Percentiles rank a stretch among this genome's conserved stretches.
Conservation (phyloP, 2,329 filamentous ascomycete genomes). For the Diaporthe batatas region DNA sequence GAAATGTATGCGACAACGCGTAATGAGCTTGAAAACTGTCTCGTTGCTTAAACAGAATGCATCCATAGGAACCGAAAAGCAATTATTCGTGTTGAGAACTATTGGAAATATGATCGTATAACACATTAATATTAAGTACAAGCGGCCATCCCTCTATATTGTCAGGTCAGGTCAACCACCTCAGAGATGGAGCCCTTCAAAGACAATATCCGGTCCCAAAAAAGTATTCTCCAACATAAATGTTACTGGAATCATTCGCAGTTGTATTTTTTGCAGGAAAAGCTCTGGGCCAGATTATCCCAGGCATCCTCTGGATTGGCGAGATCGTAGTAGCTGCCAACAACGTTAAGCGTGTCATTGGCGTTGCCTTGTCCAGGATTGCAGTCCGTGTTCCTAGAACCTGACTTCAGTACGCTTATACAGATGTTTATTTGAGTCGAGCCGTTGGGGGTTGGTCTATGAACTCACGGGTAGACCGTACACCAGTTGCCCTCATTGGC, state of each 20-base stretch:
- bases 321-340: conserved; percentile 40
- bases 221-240: too few relatives aligned
- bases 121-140: not conserved
- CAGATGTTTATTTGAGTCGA: fast-evolving
- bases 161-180: not conserved
- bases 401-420: not conserved
- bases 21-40: too few relatives aligned
- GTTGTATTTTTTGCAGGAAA: conserved; percentile 36
- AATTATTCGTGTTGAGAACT: not conserved
- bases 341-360: conserved; percentile 37
- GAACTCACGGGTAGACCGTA: conserved; percentile 34
- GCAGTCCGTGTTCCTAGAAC: conserved; percentile 28
- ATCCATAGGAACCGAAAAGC: not conserved
- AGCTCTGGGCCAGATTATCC: conserved; percentile 40
- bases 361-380: conserved; percentile 18
- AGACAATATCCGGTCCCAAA: not conserved
- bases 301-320: conserved; percentile 36
- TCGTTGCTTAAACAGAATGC: not conserved
- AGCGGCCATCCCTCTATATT: not conserved
- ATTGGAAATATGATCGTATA: not conserved
- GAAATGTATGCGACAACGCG: too few relatives aligned
- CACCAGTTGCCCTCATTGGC: conserved; percentile 38
- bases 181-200: not conserved
- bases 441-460: not conserved
- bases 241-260: not conserved